Evolutionary conservation across 1,284 basidiomycete genomes (phyloP), one percentile per base, ranked within the genome.

Genomic region (Porogramme epimiltina): DNA sequence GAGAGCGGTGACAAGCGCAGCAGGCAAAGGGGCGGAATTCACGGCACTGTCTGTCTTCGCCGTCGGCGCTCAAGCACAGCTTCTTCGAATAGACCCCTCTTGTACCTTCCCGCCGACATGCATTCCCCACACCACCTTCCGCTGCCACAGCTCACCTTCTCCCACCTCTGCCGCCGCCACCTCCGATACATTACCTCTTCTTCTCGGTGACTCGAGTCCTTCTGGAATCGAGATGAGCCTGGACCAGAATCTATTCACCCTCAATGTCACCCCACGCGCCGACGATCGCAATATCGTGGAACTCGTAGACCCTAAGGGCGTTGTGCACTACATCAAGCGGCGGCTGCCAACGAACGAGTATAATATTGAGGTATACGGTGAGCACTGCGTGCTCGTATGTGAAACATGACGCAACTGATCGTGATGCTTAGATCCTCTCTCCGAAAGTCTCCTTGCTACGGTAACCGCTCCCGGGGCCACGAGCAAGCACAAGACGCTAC

Each of bases 401-500:
- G 33, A 28, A 19, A 6, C 16, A 37, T 31, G 28, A 31, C 28
- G 28, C 28, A 31, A 31, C 28, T 33, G 24, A 46, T 28, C 22
- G 3, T 26, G 19, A 11, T 51, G 23, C 36, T 22, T 54, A 89
- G 89, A 91, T 65, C 84, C 87, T 9, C 70, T 81, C 47, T 85
- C 87, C 0, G 78, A 84, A 58, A 81, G 84, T 0, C 63, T 89
- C 4, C 73, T 91, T 11, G 80, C 81, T 6, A 84, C 82, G 6
- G 87, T 81, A 18, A 79, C 79, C 5, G 81, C 85, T 0, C 86
- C 86, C 3, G 76, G 76, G 39, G 73, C 81, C 0, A 77, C 82
- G 13, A 86, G 73, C 71, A 93, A 91, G 66, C 73, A 77, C 60
- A 92, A 91, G 74, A 81, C 78, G 0, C 64, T 93, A 28, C 83